These are phyloP conservation scores for Biscogniauxia sp. DNA, from an alignment of 2,329 filamentous ascomycete genomes.

Conservation along the genomic window DNA sequence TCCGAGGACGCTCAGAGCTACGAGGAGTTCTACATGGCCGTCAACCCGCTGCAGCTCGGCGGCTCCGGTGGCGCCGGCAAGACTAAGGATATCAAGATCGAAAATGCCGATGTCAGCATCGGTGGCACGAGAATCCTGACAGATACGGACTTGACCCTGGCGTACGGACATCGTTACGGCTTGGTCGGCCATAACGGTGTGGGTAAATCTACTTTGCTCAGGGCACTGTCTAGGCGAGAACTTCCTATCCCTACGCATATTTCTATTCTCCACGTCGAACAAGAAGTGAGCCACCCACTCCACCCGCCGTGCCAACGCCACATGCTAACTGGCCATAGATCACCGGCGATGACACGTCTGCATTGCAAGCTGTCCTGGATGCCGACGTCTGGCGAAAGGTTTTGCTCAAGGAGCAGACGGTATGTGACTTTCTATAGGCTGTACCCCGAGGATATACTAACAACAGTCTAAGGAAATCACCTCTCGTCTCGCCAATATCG, in stretches of 20 bases:
- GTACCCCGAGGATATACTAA: constrained; percentile 15
- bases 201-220: constrained; percentile 90
- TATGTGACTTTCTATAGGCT: constrained; percentile 40
- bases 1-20: constrained; percentile 85
- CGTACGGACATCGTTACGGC: constrained; percentile 93
- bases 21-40: constrained; percentile 99
- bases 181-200: constrained; percentile 99
- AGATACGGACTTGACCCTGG: constrained; percentile 85
- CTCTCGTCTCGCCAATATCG: constrained; percentile 71
- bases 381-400: constrained; percentile 99
- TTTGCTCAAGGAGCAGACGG: constrained; percentile 81
- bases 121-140: constrained; percentile 83
- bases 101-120: constrained; percentile 93
- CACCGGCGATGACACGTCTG: constrained; percentile 90
- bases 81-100: constrained; percentile 98
- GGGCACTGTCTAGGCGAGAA: constrained; percentile 89
- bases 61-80: constrained; percentile 71
- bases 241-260: constrained; percentile 95
- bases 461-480: constrained; percentile 67
- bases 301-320: neutral
- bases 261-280: constrained; percentile 97
- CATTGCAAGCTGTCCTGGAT: constrained; percentile 91
- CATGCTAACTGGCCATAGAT: constrained; percentile 55
- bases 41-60: constrained; percentile 92
- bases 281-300: constrained; percentile 65